Evolutionary conservation across 176 grass and related monocot genomes (phyloP), one percentile per base, ranked within the genome.

Genomic region (Zea luxurians): DNA sequence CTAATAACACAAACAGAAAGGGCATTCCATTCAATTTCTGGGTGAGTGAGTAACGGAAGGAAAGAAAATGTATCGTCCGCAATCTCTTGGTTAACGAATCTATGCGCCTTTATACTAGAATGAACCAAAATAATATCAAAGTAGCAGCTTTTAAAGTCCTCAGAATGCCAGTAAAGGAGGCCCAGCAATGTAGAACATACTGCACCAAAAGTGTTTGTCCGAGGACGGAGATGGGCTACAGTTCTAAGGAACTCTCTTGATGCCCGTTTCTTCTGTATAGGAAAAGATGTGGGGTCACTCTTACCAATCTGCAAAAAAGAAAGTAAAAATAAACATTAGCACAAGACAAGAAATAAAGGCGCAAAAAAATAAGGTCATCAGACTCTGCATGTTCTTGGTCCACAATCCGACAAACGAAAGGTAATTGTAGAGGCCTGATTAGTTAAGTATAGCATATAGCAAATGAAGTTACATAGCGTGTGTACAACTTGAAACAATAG

Each of bases 141-240:
- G 2, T 77, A 0, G 21, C 65, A 61, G 59, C 43, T 17, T 41
- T 15, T 41, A 13, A 74, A 77, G 36, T 68, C 54, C 6, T 65
- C 73, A 66, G n/a, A 67, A 37, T 27, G 47, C 2, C 8, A 65
- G 58, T 79, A 53, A 54, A n/a, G 48, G 46, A 13, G 40, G 40
- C 7, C 10, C 43, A 60, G 55, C 42, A 80, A 68, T 15, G 17
- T 61, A 66, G 79, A 75, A 40, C 86, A 85, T 94, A 98, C 95
- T 27, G 95, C 88, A 53, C 95, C 84, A 86, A 98, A 98, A 75
- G 95, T 98, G 77, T 98, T 98, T 83, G 95, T 98, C 61, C 95
- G 95, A 83, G 95, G 95, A 80, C 91, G 95, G 52, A 98, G 86
- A 87, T 98, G 95, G 73, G 95, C 91, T 64, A 98, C 87, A 68